phyloP scores from a whole-genome alignment of 2,329 filamentous ascomycete genomes.

The Alternaria ethzedia region DNA sequence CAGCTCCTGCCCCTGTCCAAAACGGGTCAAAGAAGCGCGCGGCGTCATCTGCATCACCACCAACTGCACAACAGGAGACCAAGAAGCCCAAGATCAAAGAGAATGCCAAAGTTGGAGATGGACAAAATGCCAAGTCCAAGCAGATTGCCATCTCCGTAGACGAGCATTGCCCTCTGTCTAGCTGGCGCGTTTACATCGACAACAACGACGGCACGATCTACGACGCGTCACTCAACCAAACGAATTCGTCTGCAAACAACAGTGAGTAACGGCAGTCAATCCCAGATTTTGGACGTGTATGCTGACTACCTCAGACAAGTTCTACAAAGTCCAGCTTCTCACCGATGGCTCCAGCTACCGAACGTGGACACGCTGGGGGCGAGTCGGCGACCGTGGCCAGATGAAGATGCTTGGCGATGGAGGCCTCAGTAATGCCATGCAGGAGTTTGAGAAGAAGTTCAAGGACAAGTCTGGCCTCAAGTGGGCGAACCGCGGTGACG shows the following conservation, averaged over 20 bases:
- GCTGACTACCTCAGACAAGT: slow-evolving; percentile 63
- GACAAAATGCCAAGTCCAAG: slow-evolving; percentile 53
- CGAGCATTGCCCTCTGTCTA: slow-evolving; percentile 46
- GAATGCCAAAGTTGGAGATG: slow-evolving; percentile 51
- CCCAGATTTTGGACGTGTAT: neutral
- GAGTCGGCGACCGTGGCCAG: slow-evolving; percentile 67
- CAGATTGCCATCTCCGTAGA: slow-evolving; percentile 56
- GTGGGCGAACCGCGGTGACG: slow-evolving; percentile 58
- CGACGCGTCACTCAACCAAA: slow-evolving; percentile 81
- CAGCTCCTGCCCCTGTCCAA: slow-evolving; percentile 7
- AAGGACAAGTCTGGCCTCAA: slow-evolving; percentile 61
- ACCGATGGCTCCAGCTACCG: slow-evolving; percentile 50
- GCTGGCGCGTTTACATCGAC: slow-evolving; percentile 68
- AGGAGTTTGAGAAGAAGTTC: slow-evolving; percentile 62
- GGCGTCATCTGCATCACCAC: slow-evolving; percentile 29
- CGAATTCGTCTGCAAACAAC: slow-evolving; percentile 73
- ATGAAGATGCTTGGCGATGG: slow-evolving; percentile 50
- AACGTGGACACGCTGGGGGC: slow-evolving; percentile 81
- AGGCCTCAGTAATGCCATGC: slow-evolving; percentile 49
- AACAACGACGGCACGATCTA: slow-evolving; percentile 70
- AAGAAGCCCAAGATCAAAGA: slow-evolving; percentile 34
- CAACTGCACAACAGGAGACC: slow-evolving; percentile 21
- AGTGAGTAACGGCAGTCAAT: slow-evolving; percentile 42
- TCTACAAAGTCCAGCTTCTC: slow-evolving; percentile 70
- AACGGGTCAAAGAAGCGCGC: slow-evolving; percentile 42